Percentiles rank a stretch among this genome's conserved stretches.
Conservation (phyloP, 805 yeast species). For the Henningerozyma blattae region DNA sequence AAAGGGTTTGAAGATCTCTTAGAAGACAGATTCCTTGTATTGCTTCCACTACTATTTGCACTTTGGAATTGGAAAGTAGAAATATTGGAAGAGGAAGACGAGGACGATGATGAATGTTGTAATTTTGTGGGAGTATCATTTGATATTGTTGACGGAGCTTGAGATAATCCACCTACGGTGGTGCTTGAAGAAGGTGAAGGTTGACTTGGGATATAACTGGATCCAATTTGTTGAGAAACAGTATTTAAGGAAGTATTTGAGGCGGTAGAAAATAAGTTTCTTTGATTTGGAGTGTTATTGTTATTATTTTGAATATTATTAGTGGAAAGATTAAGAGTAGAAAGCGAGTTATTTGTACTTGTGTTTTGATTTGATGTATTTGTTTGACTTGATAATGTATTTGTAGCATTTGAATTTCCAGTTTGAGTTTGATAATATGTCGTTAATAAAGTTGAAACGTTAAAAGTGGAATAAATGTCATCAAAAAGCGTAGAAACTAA, state of each 20-base stretch:
- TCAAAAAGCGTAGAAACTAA: conserved; percentile 12
- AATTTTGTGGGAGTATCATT: background rate
- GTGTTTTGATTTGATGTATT: background rate
- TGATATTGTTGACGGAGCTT: too few relatives aligned
- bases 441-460: conserved; percentile 11
- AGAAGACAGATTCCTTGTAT: background rate
- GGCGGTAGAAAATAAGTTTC: background rate
- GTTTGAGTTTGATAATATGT: conserved; percentile 1
- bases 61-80: background rate
- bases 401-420: background rate
- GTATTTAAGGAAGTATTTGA: background rate
- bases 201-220: background rate
- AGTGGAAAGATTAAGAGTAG: too few relatives aligned
- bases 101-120: background rate
- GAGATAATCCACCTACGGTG: background rate
- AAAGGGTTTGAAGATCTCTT: background rate
- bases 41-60: background rate
- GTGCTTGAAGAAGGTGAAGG: background rate
- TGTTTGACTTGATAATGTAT: conserved; percentile 1
- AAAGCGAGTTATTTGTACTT: background rate
- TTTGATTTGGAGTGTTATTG: background rate
- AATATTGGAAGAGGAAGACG: conserved; percentile 1
- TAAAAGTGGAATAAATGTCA: conserved; percentile 15
- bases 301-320: background rate
- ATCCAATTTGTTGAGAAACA: background rate